These are phyloP conservation scores for Didymella sp. DNA, from an alignment of 2,329 filamentous ascomycete species.

Conservation along the genomic window DNA sequence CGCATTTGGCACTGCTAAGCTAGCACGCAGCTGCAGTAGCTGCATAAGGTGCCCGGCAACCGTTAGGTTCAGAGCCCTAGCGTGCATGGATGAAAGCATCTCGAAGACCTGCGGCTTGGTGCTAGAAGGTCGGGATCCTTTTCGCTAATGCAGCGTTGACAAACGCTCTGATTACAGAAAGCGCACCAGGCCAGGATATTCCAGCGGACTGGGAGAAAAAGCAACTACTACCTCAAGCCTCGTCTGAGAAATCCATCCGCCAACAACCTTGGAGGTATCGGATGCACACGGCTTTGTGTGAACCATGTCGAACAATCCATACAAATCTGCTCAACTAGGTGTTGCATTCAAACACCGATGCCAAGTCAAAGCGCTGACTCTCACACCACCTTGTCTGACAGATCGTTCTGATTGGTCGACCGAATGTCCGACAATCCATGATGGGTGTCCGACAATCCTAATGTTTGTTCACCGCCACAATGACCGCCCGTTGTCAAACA, in stretches of 20 bases:
- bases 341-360: background rate
- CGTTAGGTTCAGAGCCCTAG: background rate
- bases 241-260: background rate
- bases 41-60: slow-evolving; percentile 7
- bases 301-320: slow-evolving; percentile 1
- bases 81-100: background rate
- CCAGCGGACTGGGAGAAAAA: background rate
- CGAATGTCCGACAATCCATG: background rate
- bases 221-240: background rate
- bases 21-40: slow-evolving; percentile 1
- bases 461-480: slow-evolving; percentile 9
- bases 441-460: background rate
- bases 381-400: background rate
- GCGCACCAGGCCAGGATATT: background rate
- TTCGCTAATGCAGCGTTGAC: background rate
- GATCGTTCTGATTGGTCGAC: background rate
- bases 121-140: background rate
- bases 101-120: background rate
- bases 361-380: background rate
- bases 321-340: background rate
- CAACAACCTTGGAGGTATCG: background rate
- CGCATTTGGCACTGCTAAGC: slow-evolving; percentile 3
- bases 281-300: background rate
- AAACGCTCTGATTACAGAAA: background rate
- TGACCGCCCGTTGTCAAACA: background rate